phyloP scores from a whole-genome alignment of 331 rosid genomes.

The Prunus yedoensis region DNA sequence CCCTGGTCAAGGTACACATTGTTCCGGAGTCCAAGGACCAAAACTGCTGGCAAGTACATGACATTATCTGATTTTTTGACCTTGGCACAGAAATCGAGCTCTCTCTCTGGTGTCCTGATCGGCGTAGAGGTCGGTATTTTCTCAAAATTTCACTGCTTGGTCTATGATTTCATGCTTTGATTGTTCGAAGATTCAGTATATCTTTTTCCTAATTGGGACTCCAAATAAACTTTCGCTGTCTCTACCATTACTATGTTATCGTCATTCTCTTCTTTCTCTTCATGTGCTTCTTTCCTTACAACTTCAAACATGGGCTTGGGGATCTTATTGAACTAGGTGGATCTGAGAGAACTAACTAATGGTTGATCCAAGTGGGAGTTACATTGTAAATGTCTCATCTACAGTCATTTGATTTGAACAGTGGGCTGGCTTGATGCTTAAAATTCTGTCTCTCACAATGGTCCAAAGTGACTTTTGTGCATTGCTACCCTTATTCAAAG shows the following conservation, averaged over 20 bases:
- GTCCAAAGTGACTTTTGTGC: conserved; percentile 12
- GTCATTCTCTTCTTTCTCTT: neutral
- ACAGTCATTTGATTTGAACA: conserved; percentile 17
- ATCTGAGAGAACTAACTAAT: neutral
- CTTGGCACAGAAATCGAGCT: conserved; percentile 56
- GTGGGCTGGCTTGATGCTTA: neutral
- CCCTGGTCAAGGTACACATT: conserved; percentile 38
- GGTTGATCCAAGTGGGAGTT: conserved; percentile 1
- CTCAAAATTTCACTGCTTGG: neutral
- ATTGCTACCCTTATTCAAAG: neutral
- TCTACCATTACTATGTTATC: neutral
- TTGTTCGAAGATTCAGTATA: neutral
- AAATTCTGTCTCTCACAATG: conserved; percentile 10
- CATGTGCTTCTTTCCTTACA: neutral
- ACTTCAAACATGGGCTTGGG: neutral
- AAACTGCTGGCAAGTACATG: conserved; percentile 41
- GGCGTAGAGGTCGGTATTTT: conserved; percentile 63
- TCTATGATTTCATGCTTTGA: neutral
- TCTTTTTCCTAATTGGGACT: neutral
- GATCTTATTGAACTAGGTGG: neutral
- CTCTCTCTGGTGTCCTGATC: conserved; percentile 72
- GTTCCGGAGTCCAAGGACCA: conserved; percentile 56
- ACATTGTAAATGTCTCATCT: neutral
- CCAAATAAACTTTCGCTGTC: neutral
- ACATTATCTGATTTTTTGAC: conserved; percentile 69